phyloP scores from a whole-genome alignment of 2,329 filamentous ascomycete species.

The Colletotrichum sp. region DNA sequence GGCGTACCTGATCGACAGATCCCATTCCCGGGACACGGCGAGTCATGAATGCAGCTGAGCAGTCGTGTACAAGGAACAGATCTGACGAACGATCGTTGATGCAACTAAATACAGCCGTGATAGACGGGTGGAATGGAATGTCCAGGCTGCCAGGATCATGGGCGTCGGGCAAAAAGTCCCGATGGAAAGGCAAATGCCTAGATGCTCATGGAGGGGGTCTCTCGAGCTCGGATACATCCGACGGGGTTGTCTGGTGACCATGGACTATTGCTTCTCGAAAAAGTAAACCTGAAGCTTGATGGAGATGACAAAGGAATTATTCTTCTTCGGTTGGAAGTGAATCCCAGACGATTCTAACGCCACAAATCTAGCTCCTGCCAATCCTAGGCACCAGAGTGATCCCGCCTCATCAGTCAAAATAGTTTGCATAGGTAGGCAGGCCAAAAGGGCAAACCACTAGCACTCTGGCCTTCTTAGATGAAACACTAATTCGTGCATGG shows the following conservation, averaged over 20 bases:
- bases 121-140: background rate
- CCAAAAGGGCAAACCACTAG: background rate
- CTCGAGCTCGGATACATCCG: background rate
- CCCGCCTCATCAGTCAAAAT: background rate
- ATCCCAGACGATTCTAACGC: background rate
- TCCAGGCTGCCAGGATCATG: background rate
- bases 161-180: background rate
- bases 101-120: background rate
- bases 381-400: background rate
- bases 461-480: background rate
- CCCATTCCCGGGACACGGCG: background rate
- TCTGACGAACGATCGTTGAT: background rate
- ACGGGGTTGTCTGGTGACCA: background rate
- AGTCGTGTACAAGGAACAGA: background rate
- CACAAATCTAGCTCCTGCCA: background rate
- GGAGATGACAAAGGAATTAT: background rate
- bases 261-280: background rate
- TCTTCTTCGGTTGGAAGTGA: background rate
- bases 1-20: background rate
- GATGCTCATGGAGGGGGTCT: background rate
- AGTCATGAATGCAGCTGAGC: background rate
- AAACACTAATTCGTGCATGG: background rate
- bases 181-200: background rate
- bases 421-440: background rate
- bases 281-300: background rate